phyloP scores from a whole-genome alignment of 108 stramenopile genomes.

The Nitzschia putrida region DNA sequence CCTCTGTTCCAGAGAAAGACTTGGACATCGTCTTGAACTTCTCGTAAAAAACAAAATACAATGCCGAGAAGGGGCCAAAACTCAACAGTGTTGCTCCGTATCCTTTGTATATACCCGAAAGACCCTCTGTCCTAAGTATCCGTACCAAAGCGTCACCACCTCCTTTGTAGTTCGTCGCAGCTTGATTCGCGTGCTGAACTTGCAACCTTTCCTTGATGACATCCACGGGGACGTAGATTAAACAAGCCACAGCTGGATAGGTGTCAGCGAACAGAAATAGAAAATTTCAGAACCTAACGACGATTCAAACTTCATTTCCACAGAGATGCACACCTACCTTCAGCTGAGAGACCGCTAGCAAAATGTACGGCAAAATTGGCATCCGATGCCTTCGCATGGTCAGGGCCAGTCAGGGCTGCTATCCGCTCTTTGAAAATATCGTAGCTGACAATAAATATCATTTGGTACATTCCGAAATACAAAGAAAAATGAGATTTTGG shows the following conservation, averaged over 20 bases:
- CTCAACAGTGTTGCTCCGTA: constrained; percentile 92
- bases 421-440: constrained; percentile 75
- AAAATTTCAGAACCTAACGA: no score
- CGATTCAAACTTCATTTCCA: no score
- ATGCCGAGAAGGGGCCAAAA: constrained; percentile 56
- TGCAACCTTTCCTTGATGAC: constrained; percentile 98
- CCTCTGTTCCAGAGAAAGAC: constrained; percentile 22
- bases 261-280: no score
- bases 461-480: no score
- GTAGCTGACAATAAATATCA: constrained; percentile 11
- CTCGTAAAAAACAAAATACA: constrained; percentile 95
- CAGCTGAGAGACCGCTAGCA: constrained; percentile 78
- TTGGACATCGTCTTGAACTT: constrained; percentile 59
- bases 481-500: no score
- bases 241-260: constrained; percentile 72
- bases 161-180: constrained; percentile 55
- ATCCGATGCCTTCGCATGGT: constrained; percentile 2
- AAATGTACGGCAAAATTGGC: constrained; percentile 69
- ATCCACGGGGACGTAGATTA: constrained; percentile 97
- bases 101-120: constrained; percentile 90
- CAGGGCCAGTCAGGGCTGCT: constrained; percentile 5
- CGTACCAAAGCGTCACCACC: constrained; percentile 80
- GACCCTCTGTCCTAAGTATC: constrained; percentile 78
- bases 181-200: constrained; percentile 61
- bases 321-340: constrained; percentile 25